A percentile compares a stretch with the other conserved stretches of the same genome.
Conservation (phyloP, 1,139 yeast species). For the Pichia sp. region DNA sequence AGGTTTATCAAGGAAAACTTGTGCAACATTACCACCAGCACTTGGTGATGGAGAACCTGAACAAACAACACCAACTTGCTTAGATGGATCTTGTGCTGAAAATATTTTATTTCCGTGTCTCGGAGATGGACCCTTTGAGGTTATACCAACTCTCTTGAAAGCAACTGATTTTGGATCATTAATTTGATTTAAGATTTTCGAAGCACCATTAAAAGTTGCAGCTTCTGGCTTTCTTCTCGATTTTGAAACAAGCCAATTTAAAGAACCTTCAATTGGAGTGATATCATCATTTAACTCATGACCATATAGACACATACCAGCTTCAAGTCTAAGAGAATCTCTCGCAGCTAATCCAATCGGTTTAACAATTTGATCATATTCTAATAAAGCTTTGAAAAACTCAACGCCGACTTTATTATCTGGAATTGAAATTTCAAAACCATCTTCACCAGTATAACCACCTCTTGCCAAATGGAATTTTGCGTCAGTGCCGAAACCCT, state of each 20-base stretch:
- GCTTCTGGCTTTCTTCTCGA: conserved; percentile 48
- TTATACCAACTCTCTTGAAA: conserved; percentile 69
- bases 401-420: conserved; percentile 48
- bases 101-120: conserved; percentile 73
- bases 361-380: conserved; percentile 45
- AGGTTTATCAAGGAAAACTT: conserved; percentile 78
- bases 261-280: conserved; percentile 83
- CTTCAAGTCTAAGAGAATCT: conserved; percentile 90
- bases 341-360: conserved; percentile 97
- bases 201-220: conserved; percentile 67
- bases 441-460: conserved; percentile 98
- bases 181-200: conserved; percentile 62
- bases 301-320: conserved; percentile 97
- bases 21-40: conserved; percentile 81
- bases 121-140: conserved; percentile 85
- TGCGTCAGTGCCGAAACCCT: conserved; percentile 34
- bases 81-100: conserved; percentile 38
- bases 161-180: conserved; percentile 51
- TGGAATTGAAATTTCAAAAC: conserved; percentile 86
- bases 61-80: conserved; percentile 67
- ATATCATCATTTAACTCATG: conserved; percentile 76
- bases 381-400: conserved; percentile 57
- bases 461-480: conserved; percentile 77
- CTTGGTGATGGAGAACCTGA: conserved; percentile 92
- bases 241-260: conserved; percentile 87